Base-by-base conservation (phyloP, 192 early-diverging fungal genomes). In the Dissophora ornata region DNA sequence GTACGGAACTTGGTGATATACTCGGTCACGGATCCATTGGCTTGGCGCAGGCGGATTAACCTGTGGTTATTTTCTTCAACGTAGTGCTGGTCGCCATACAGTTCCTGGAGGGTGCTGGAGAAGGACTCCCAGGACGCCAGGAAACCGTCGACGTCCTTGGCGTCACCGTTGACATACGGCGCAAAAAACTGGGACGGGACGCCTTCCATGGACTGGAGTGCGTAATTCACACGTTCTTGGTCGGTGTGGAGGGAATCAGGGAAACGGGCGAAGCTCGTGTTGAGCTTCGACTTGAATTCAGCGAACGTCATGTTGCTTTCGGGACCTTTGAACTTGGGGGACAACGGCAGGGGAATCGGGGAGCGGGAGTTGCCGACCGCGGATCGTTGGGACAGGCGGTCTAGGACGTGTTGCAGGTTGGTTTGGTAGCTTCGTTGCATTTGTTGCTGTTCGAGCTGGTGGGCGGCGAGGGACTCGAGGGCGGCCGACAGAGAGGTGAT, bases 171-270 rank as follows among this genome's bases (percentile, higher is more conserved):
- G 19, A 63, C 48, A 46, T 41, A 63, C 3, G 61, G 61, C 6
- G 61, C 50, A 29, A 63, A 52, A 22, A 18, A 63, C 45, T n/a
- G 28, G 36, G 34, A 19, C 1, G 61, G 48, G 24, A 49, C 8
- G 18, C 61, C 61, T 63, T 63, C 49, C 61, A 63, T 63, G 24
- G 61, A 63, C 32, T 50, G 49, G 24, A 63, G 34, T 11, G 49
- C 36, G n/a, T 41, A 50, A 21, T 41, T 18, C 33, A 51, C 24
- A 16, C 25, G 24, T 6, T 40, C 49, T 21, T 1, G 11, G 24
- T 52, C 61, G 16, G 61, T 26, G 15, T 8, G 8, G 10, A 63
- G 36, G 61, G 49, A 25, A 34, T 63, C 61, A 9, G 34, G 49
- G 49, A 25, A 63, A 13, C 49, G 22, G 5, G 21, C 34, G 25